Evolutionary conservation across 768 basidiomycete species (phyloP), one percentile per base, ranked within the genome.

Genomic region (Psilocybe cubensis): DNA sequence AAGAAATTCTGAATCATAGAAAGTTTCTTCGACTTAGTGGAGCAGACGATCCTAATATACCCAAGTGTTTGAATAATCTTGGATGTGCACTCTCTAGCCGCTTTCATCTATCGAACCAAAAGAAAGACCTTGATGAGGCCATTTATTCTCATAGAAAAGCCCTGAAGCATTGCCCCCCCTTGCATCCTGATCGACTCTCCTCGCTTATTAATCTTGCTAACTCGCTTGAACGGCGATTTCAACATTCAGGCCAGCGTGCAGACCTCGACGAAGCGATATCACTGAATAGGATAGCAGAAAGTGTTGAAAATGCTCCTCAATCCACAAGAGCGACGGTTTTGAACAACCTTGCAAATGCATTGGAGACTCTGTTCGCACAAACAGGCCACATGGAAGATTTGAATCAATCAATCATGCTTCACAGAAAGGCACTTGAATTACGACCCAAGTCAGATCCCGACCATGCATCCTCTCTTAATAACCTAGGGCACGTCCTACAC

Each of bases 41-140:
- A 3, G n/a, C 47, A 38, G 11, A n/a, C 21, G 11, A 57, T 46
- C 45, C 56, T 4, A 17, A n/a, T 41, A 24, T 29, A 38, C 28
- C 55, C 6, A 31, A 14, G n/a, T n/a, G 31, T 21, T n/a, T 52
- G 10, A 51, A 14, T 41, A 59, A 55, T 25, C 53, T 59, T 28
- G 47, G 27, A 6, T 21, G 18, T 33, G 29, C 54, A 12, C 29
- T 56, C 4, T 29, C 35, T 35, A 31, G 23, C 4, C 38, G 27
- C 40, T 56, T 49, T 24, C 27, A 56, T 1, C 35, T 10, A 8
- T 21, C 38, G 1, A 48, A 48, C 1, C 18, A 46, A 14, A 12
- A 11, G 18, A 27, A 8, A 1, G 55, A 56, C 12, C 38, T 56
- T 8, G 55, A 50, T 14, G 25, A 21, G 11, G 41, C 29, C n/a